Evolutionary conservation across 2,329 filamentous ascomycete species (phyloP).

Genomic region (Alternaria brassicicola): DNA sequence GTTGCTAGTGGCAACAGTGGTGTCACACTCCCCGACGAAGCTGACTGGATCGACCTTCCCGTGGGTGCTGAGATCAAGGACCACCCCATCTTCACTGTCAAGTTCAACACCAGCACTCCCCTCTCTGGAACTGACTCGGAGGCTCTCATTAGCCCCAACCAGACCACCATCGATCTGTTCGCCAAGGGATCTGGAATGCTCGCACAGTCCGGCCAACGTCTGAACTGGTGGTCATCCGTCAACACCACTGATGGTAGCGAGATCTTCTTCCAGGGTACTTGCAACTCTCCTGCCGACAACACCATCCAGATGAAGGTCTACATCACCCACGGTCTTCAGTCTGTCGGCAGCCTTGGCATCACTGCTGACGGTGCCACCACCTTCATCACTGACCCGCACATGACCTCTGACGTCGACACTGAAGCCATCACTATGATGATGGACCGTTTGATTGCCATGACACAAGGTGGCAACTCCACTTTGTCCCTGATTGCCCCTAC

Average conservation of each 20-base stretch:
- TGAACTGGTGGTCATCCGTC: slow-evolving; percentile 57
- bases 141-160: slow-evolving; percentile 36
- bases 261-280: slow-evolving; percentile 54
- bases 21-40: slow-evolving; percentile 49
- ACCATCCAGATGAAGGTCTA: slow-evolving; percentile 55
- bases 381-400: slow-evolving; percentile 58
- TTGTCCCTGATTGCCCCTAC: slow-evolving; percentile 42
- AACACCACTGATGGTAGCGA: slow-evolving; percentile 50
- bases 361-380: slow-evolving; percentile 48
- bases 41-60: slow-evolving; percentile 58
- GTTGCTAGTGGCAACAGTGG: slow-evolving; percentile 51
- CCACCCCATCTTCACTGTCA: slow-evolving; percentile 46
- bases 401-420: slow-evolving; percentile 55
- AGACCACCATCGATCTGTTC: slow-evolving; percentile 41
- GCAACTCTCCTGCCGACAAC: slow-evolving; percentile 48
- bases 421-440: slow-evolving; percentile 53
- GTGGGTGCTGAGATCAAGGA: slow-evolving; percentile 55
- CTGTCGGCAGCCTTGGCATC: slow-evolving; percentile 61
- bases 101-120: slow-evolving; percentile 36
- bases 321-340: slow-evolving; percentile 67
- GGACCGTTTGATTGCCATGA: slow-evolving; percentile 52
- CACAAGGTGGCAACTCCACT: slow-evolving; percentile 34
- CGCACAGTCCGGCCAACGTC: slow-evolving; percentile 55
- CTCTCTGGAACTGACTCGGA: slow-evolving; percentile 29
- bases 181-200: slow-evolving; percentile 50